Evolutionary conservation across 352 stramenopile genomes (phyloP), one percentile per base, ranked within the genome.

Genomic region (Aphanomyces invadans): DNA sequence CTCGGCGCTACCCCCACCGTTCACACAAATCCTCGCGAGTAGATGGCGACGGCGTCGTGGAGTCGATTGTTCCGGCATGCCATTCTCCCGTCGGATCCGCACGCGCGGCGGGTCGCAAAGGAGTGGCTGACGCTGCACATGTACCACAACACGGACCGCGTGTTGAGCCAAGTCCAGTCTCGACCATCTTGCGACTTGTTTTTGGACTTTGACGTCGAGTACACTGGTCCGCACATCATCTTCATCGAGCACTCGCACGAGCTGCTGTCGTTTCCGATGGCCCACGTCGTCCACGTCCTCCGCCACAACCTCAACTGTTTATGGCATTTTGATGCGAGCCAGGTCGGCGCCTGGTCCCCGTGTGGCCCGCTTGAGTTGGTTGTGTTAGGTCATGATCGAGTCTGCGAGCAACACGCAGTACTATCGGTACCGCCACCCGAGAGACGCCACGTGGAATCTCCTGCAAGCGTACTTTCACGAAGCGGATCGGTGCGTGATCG

Each of bases 141-240:
- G 49, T 57, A 57, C 25, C 25, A 38, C 49, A 57, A 57, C 29
- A 36, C 49, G 21, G 49, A 57, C 17, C 25, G 19, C 11, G 29
- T 36, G 0, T 33, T 57, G 19, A 29, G 17, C 49, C 49, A 32
- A 39, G 9, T 57, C 49, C 12, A n/a, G 11, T 28, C 19, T 57
- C 49, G 25, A 33, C 29, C 5, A 32, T 21, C 49, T 5, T 21
- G 11, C 5, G 29, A 32, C 19, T 15, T 10, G 17, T 57, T 57
- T 57, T 21, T 28, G 25, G 36, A n/a, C 49, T 57, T 57, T 57
- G 49, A 57, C 49, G 49, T 57, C 21, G 49, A 57, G 25, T 57
- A 38, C 29, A 29, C 15, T 15, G 49, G 29, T 29, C 49, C 25
- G 19, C 29, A 29, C 19, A 29, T 57, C 4, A 57, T 33, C 5